Evolutionary conservation across 73 alveolate species (phyloP).

Genomic region (Paramecium pentaurelia): DNA sequence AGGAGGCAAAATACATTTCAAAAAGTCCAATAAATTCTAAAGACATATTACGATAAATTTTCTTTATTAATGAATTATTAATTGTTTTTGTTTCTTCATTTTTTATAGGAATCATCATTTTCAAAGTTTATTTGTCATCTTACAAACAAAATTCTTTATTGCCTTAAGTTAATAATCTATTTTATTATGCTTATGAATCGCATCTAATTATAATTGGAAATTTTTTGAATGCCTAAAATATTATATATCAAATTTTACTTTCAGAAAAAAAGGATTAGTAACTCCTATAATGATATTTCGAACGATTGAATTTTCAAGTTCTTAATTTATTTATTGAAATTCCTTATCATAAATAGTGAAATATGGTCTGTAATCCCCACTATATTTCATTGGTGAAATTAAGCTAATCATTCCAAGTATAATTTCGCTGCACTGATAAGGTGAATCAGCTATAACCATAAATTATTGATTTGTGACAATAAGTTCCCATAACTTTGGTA

Average conservation of each 20-base stretch:
- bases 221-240: conserved; percentile 23
- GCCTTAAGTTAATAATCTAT: background rate
- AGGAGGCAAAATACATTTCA: conserved; percentile 38
- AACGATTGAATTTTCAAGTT: conserved; percentile 41
- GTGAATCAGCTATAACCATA: conserved; percentile 57
- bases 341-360: conserved; percentile 60
- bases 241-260: background rate
- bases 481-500: conserved; percentile 60
- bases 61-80: conserved; percentile 49
- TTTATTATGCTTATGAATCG: conserved; percentile 22
- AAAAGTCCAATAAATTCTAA: conserved; percentile 48
- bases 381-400: conserved; percentile 54
- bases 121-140: conserved; percentile 30
- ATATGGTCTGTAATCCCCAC: conserved; percentile 60
- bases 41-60: conserved; percentile 36
- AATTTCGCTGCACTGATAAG: conserved; percentile 42
- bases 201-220: conserved; percentile 57
- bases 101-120: conserved; percentile 53
- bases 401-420: conserved; percentile 49
- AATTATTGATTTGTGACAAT: conserved; percentile 50
- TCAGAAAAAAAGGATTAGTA: conserved; percentile 54
- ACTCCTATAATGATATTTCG: conserved; percentile 55
- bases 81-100: conserved; percentile 52
- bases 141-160: background rate
- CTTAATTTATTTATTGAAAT: conserved; percentile 29